Evolutionary conservation across 805 yeast genomes (phyloP), one percentile per base, ranked within the genome.

Genomic region (Candida tammaniensis): DNA sequence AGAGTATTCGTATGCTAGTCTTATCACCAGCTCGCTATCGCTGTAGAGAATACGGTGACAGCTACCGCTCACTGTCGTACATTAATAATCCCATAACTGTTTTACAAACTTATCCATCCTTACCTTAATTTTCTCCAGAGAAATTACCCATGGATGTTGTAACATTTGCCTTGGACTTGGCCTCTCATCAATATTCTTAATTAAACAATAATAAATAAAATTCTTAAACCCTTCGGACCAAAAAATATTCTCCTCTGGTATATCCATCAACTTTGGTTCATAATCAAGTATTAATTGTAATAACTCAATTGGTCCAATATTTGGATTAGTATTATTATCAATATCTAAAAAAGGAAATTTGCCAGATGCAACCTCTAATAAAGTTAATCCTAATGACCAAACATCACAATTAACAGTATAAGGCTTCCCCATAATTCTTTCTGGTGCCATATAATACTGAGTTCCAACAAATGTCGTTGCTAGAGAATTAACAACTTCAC

Each of bases 391-490:
- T 20, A 93, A 62, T 1, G 97, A 88, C 98, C 98, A 93, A 11
- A 93, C 91, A 55, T 93, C 98, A 49, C 94, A 82, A 4, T 95
- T 86, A 3, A 91, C 96, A 8, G 95, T 83, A 54, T 93, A 93
- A 1, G 96, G 93, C 52, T 87, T 91, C 18, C 96, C 97, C 64
- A 86, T 86, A 33, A 93, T 91, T 48, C 98, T 73, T 59, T 93
- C 98, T 0, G 98, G 98, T 0, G 98, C 98, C 98, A 93, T 93
- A 59, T 93, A 93, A 55, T 86, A 91, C 8, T 95, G 89, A 0
- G 98, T 93, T 2, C 98, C 98, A 0, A 96, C 93, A 54, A 89
- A 93, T 0, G 98, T 93, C 1, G 96, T 86, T 1, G 98, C 98
- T 30, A 93, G 67, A 0, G 96, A 87, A 57, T 93, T 84, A 20